Conservation (phyloP, 139 green algal species). For the Gonium pectorale region DNA sequence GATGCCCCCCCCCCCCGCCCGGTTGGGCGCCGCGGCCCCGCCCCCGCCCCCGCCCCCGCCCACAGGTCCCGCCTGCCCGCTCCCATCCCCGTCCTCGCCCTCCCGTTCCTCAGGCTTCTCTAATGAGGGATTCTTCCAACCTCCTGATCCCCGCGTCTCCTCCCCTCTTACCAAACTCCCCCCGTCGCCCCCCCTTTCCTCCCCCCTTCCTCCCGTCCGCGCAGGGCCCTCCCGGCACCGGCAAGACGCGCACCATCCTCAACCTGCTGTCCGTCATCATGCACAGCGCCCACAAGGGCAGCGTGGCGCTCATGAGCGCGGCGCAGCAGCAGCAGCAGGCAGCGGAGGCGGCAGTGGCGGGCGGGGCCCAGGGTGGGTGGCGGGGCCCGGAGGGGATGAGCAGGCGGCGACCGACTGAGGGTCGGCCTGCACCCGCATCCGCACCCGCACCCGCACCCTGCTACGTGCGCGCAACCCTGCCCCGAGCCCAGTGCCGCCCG, state of each 20-base stretch:
- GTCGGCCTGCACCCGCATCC: too few relatives aligned
- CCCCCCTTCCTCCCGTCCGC: background rate
- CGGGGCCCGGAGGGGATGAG: too few relatives aligned
- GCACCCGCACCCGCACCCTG: too few relatives aligned
- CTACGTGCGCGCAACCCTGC: too few relatives aligned
- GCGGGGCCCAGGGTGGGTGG: background rate
- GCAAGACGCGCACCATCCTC: conserved; percentile 93
- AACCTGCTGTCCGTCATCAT: conserved; percentile 91
- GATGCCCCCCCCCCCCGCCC: too few relatives aligned
- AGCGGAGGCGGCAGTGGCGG: background rate
- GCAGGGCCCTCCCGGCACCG: conserved; percentile 76
- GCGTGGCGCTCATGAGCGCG: conserved; percentile 48
- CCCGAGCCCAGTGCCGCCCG: too few relatives aligned
- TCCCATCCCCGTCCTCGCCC: background rate
- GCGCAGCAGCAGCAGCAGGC: background rate
- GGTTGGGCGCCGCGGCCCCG: too few relatives aligned
- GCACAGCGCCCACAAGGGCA: conserved; percentile 76
- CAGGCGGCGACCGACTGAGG: too few relatives aligned
- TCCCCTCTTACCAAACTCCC: too few relatives aligned
- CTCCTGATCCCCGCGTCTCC: too few relatives aligned
- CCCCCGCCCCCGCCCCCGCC: too few relatives aligned
- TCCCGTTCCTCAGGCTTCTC: background rate
- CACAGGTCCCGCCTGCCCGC: background rate
- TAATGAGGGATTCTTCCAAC: too few relatives aligned
- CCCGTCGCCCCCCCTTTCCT: background rate